These are phyloP conservation scores for Aspergillus heteromorphus DNA, from an alignment of 495 filamentous ascomycete species.

Conservation along the genomic window DNA sequence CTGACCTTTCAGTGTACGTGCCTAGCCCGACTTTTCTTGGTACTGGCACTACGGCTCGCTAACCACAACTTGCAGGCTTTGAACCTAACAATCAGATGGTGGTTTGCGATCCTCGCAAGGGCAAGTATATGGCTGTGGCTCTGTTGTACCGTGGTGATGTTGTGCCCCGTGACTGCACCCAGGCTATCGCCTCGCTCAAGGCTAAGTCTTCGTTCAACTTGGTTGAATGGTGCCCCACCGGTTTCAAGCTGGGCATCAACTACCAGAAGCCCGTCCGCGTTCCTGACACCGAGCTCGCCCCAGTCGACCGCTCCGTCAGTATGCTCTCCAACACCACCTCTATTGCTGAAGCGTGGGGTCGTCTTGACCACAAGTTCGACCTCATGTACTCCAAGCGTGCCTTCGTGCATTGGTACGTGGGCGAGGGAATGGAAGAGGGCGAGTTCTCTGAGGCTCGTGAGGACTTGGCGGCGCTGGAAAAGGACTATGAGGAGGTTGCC, in stretches of 20 bases:
- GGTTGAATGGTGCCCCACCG: conserved; percentile 94
- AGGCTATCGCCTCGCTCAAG: conserved; percentile 76
- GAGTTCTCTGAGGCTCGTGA: conserved; percentile 89
- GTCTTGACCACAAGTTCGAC: conserved; percentile 89
- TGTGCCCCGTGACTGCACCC: conserved; percentile 76
- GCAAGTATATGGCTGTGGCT: conserved; percentile 93
- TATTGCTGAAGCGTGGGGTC: conserved; percentile 85
- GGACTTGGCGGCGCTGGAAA: conserved; percentile 83
- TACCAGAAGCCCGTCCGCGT: conserved; percentile 81
- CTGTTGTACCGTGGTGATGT: conserved; percentile 88
- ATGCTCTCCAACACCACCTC: conserved; percentile 93
- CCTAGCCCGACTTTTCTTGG: background rate
- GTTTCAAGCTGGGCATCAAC: conserved; percentile 93
- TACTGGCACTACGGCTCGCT: conserved; percentile 27
- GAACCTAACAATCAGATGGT: conserved; percentile 98
- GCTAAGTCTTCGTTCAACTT: conserved; percentile 85
- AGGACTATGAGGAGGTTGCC: conserved; percentile 90
- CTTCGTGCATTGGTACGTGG: conserved; percentile 94
- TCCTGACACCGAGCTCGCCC: conserved; percentile 71
- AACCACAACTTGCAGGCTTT: conserved; percentile 49
- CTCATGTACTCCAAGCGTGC: conserved; percentile 96
- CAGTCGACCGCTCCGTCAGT: conserved; percentile 79
- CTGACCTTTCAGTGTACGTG: conserved; percentile 77
- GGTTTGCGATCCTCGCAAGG: conserved; percentile 84
- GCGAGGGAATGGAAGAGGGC: conserved; percentile 94